A percentile compares a stretch with the other conserved stretches of the same genome.
These are phyloP conservation scores for Croton setiger DNA, from an alignment of 441 rosid species.

Conservation along the genomic window DNA sequence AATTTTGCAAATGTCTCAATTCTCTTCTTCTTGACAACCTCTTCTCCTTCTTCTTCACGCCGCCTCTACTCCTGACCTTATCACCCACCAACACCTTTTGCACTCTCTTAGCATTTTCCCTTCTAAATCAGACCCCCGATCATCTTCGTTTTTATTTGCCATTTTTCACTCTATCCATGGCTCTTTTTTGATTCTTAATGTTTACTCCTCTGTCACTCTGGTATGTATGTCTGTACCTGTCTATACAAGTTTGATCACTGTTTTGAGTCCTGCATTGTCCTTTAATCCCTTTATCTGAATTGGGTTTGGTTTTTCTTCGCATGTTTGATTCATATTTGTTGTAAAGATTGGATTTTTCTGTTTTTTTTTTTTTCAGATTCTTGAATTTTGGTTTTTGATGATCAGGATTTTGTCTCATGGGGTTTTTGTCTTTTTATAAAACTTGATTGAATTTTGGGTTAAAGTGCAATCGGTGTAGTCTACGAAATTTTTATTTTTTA, in stretches of 20 bases:
- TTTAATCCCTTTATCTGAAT: conserved; percentile 31
- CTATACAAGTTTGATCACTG: conserved; percentile 7
- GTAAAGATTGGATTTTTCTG: conserved; percentile 27
- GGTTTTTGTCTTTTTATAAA: conserved; percentile 22
- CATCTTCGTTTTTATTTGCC: conserved; percentile 3
- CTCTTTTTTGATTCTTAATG: conserved; percentile 23
- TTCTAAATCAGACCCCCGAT: conserved; percentile 13
- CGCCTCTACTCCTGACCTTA: conserved; percentile 52
- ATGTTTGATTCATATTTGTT: conserved; percentile 17
- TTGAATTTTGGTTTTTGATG: conserved; percentile 22
- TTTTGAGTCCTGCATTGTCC: conserved; percentile 30
- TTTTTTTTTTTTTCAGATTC: neutral
- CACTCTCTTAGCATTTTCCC: conserved; percentile 56
- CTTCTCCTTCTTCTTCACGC: conserved; percentile 74
- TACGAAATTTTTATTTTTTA: conserved; percentile 14
- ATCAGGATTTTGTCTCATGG: conserved; percentile 28
- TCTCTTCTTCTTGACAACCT: conserved; percentile 19
- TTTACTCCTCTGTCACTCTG: conserved; percentile 30
- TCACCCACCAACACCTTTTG: conserved; percentile 29
- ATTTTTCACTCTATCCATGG: conserved; percentile 20
- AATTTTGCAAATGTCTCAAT: neutral
- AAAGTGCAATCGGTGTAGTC: conserved; percentile 17
- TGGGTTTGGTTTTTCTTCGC: conserved; percentile 30
- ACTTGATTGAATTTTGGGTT: conserved; percentile 16
- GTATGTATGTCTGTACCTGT: conserved; percentile 20